A percentile compares a stretch with the other conserved stretches of the same genome.
Conservation (phyloP, 2,329 filamentous ascomycete species). For the Beauveria rudraprayagi region DNA sequence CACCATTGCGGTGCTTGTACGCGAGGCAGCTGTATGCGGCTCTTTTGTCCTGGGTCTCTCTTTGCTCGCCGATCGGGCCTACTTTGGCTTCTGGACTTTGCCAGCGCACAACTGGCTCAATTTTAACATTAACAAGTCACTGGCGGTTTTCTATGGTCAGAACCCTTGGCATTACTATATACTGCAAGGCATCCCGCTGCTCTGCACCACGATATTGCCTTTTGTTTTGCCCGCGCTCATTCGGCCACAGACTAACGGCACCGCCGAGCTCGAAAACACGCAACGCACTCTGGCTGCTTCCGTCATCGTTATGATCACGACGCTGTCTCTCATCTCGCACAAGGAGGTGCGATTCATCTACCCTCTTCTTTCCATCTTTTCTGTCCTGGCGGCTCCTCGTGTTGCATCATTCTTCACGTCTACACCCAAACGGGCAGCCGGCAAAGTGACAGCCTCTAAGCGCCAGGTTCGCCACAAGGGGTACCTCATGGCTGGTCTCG, state of each 20-base stretch:
- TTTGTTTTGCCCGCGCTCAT: slow-evolving; percentile 63
- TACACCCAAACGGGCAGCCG: slow-evolving; percentile 18
- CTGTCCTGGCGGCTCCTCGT: slow-evolving; percentile 66
- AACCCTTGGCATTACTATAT: slow-evolving; percentile 93
- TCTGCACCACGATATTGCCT: slow-evolving; percentile 75
- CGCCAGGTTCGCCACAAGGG: slow-evolving; percentile 41
- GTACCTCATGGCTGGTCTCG: slow-evolving; percentile 50
- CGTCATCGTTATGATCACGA: slow-evolving; percentile 49
- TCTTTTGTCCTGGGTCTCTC: slow-evolving; percentile 55
- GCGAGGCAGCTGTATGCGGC: slow-evolving; percentile 59
- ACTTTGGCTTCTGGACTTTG: slow-evolving; percentile 81
- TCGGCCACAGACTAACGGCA: slow-evolving; percentile 31
- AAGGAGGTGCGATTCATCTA: slow-evolving; percentile 98
- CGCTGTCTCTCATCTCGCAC: slow-evolving; percentile 75
- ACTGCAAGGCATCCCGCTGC: slow-evolving; percentile 78
- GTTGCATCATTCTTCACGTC: slow-evolving; percentile 56
- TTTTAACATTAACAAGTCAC: slow-evolving; percentile 80
- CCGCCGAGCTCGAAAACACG: slow-evolving; percentile 22
- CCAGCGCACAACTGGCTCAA: slow-evolving; percentile 80
- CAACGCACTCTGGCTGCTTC: slow-evolving; percentile 42
- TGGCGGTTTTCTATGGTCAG: slow-evolving; percentile 86
- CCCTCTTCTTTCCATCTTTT: slow-evolving; percentile 78
- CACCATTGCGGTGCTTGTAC: slow-evolving; percentile 44
- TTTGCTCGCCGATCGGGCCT: slow-evolving; percentile 61
- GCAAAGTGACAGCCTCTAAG: slow-evolving; percentile 20